Evolutionary conservation across 225 moss, liverwort and hornwort species (phyloP), one percentile per base, ranked within the genome.

Genomic region (Thuidium tamariscinum): DNA sequence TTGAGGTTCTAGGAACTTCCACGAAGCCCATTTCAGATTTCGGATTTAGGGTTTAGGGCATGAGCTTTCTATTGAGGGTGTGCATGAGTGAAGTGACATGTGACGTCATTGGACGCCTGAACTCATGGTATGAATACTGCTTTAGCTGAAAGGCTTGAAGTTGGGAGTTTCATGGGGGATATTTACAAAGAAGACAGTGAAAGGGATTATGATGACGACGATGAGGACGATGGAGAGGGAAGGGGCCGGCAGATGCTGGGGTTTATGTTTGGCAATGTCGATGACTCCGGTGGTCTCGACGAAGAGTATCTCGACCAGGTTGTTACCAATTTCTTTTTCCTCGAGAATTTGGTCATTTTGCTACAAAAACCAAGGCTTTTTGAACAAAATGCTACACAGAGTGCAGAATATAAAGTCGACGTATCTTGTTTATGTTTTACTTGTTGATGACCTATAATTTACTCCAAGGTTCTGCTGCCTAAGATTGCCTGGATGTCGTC

Each of bases 271-370:
- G 99, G 99, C 71, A 99, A 99, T 89, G 97, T 99, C 49, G 96
- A 99, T 82, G 99, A 99, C 81, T 90, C 95, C 13, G 99, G 99
- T 65, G 99, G 93, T 86, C 95, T 99, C 66, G 99, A 97, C 88
- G 99, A 95, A 90, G 99, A 99, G 88, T 99, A 99, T 81, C 93
- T 99, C 73, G 99, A 99, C 91, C 95, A 99, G 97, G 98, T 98
- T 87, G 48, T 84, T 89, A 71, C 70, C 34, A 59, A 59, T 30
- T 26, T 80, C 63, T 60, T 56, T 44, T 66, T 30, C 51, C 56
- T 86, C 39, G 52, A 80, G 37, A 74, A 65, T 89, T 80, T 30
- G 88, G 44, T 77, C 54, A 27, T 16, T 68, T 68, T 77, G 82
- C 72, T 71, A 23, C 71, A 13, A 57, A 19, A 39, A 22, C 51